Evolutionary conservation across 768 basidiomycete genomes (phyloP).

Genomic region (Amanita inopinata): DNA sequence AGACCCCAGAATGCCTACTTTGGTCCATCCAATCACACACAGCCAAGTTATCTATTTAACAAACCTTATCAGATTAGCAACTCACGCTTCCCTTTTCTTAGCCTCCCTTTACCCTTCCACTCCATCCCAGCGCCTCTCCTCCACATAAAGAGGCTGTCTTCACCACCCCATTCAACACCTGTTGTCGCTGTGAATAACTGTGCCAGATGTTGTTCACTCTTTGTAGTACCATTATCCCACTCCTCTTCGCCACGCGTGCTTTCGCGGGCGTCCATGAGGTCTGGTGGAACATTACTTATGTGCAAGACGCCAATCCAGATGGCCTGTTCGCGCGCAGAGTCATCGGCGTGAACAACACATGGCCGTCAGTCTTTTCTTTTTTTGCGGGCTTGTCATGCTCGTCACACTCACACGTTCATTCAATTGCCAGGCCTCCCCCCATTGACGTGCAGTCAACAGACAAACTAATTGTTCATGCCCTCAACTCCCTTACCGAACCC

Average conservation of each 20-base stretch:
- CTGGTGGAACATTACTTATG: constrained; percentile 92
- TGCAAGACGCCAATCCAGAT: constrained; percentile 73
- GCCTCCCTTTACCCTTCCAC: constrained; percentile 1
- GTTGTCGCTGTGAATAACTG: neutral
- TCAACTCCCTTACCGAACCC: constrained; percentile 57
- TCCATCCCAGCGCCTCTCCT: neutral
- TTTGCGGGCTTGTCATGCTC: neutral
- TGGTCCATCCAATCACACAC: constrained; percentile 1
- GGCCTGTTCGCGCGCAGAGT: constrained; percentile 67
- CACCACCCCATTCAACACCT: neutral
- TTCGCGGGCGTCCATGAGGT: constrained; percentile 60
- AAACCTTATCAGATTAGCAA: constrained; percentile 17
- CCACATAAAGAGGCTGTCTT: constrained; percentile 3
- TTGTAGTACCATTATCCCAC: constrained; percentile 22
- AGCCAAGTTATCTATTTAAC: constrained; percentile 7
- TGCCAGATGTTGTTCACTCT: constrained; percentile 16
- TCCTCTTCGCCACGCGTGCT: constrained; percentile 27
- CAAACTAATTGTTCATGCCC: constrained; percentile 66
- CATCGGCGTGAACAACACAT: constrained; percentile 84
- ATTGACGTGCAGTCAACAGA: constrained; percentile 66
- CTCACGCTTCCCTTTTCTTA: neutral
- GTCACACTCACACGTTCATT: constrained; percentile 4
- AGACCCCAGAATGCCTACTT: neutral
- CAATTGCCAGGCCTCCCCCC: constrained; percentile 59
- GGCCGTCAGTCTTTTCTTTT: constrained; percentile 58